A percentile compares a stretch with the other conserved stretches of the same genome.
Conservation (phyloP, 1,284 basidiomycete genomes). For the Ceratobasidium sp. region DNA sequence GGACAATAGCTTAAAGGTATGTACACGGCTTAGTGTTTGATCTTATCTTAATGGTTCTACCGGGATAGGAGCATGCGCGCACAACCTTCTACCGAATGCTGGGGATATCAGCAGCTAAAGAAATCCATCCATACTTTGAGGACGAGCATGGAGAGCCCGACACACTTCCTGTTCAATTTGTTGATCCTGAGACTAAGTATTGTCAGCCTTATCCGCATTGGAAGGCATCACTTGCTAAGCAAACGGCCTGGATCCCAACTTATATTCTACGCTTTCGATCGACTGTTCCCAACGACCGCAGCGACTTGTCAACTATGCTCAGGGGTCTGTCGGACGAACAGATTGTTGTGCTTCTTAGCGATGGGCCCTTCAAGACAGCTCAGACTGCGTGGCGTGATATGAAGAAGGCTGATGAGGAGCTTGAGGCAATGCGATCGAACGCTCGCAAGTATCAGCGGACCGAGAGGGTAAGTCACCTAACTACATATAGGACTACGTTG, state of each 20-base stretch:
- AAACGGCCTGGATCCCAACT: constrained; percentile 6
- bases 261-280: background rate
- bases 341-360: background rate
- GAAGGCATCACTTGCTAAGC: background rate
- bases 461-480: background rate
- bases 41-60: background rate
- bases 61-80: background rate
- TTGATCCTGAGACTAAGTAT: constrained; percentile 5
- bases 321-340: background rate
- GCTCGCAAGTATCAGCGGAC: background rate
- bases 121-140: background rate
- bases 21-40: background rate
- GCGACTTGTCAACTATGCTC: background rate
- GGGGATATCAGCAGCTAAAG: background rate
- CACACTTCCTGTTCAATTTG: constrained; percentile 2
- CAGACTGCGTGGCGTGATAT: background rate
- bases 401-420: background rate
- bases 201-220: constrained; percentile 27
- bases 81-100: constrained; percentile 1
- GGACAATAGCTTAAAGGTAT: too few relatives aligned
- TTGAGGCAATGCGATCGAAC: background rate
- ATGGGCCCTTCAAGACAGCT: background rate
- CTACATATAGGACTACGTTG: background rate
- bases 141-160: constrained; percentile 16
- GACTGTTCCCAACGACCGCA: constrained; percentile 2